These are phyloP conservation scores for Pythium sp. DNA, from an alignment of 352 stramenopile species.

Conservation along the genomic window DNA sequence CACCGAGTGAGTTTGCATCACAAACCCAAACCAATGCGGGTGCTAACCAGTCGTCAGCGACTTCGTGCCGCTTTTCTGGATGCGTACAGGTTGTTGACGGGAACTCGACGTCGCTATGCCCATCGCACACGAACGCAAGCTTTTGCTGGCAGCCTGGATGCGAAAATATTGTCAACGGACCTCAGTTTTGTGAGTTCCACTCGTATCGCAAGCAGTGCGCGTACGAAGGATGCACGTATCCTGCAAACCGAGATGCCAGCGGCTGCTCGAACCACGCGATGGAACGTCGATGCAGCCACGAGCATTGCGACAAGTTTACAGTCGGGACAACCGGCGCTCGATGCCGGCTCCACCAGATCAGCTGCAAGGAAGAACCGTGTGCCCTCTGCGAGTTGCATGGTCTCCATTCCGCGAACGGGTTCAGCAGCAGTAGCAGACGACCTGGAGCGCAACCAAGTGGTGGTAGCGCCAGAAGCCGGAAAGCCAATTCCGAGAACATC, in stretches of 20 bases:
- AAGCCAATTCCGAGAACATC: slow-evolving; percentile 11
- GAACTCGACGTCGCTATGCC: slow-evolving; percentile 34
- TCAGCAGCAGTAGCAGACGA: neutral
- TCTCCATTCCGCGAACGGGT: neutral
- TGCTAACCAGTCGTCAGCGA: slow-evolving; percentile 6
- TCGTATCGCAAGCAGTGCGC: slow-evolving; percentile 48
- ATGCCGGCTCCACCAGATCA: slow-evolving; percentile 52
- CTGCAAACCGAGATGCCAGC: slow-evolving; percentile 26
- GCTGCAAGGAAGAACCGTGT: slow-evolving; percentile 48
- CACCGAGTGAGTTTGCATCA: neutral
- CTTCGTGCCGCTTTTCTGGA: slow-evolving; percentile 39
- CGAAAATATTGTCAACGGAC: slow-evolving; percentile 49
- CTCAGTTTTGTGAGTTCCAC: slow-evolving; percentile 62
- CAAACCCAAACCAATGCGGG: slow-evolving; percentile 8
- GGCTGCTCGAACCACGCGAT: slow-evolving; percentile 47
- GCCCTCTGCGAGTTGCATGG: slow-evolving; percentile 44
- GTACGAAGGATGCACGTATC: slow-evolving; percentile 53
- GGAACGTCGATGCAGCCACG: slow-evolving; percentile 48
- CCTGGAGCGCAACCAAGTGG: neutral
- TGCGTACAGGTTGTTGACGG: slow-evolving; percentile 32
- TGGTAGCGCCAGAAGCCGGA: neutral
- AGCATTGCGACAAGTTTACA: slow-evolving; percentile 64
- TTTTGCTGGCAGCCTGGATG: slow-evolving; percentile 65
- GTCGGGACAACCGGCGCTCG: slow-evolving; percentile 21
- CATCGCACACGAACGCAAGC: slow-evolving; percentile 40